Base-by-base conservation (phyloP, 2,329 filamentous ascomycete species). In the Penicillium sp. region DNA sequence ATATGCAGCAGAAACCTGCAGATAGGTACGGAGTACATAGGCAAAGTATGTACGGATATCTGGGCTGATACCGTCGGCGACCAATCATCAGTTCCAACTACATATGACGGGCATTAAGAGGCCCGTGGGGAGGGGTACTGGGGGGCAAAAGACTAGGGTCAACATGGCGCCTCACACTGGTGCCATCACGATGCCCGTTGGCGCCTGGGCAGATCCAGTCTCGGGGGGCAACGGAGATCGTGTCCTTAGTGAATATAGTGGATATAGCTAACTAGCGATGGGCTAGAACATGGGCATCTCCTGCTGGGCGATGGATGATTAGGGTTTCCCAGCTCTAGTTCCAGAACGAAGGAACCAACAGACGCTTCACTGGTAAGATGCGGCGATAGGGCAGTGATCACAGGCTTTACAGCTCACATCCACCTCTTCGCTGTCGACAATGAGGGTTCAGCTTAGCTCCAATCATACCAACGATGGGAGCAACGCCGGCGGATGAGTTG, bases 351-450 rank as follows among this genome's bases (percentile, higher is more conserved):
- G 52, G 40, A 19, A 18, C 16, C 31, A 16, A 27, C 31, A 19
- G 30, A 14, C 18, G 25, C 47, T 46, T 33, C n/a, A 37, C 44
- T 22, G 49, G 50, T 52, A 44, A 52, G 49, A 54, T 59, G 55
- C 55, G 55, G 46, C 27, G 18, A 56, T 45, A 33, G 5, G 5
- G 37, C 29, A 40, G 33, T 46, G 47, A 34, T 46, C 39, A 53
- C 50, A 56, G 50, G 55, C 25, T 40, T n/a, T n/a, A 40, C 8
- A 22, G 40, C 41, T 30, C 8, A 7, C 40, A 38, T 34, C 19
- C 13, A 42, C 27, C 27, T 46, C 41, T 12, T 14, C 2, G 5
- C 3, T n/a, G 16, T 10, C 14, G 14, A 35, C 25, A 31, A 36
- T 28, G 46, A 50, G 39, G 50, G 36, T 49, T 54, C 47, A 36